Evolutionary conservation across 2,329 filamentous ascomycete species (phyloP), one percentile per base, ranked within the genome.

Genomic region (Monosporascus sp.): DNA sequence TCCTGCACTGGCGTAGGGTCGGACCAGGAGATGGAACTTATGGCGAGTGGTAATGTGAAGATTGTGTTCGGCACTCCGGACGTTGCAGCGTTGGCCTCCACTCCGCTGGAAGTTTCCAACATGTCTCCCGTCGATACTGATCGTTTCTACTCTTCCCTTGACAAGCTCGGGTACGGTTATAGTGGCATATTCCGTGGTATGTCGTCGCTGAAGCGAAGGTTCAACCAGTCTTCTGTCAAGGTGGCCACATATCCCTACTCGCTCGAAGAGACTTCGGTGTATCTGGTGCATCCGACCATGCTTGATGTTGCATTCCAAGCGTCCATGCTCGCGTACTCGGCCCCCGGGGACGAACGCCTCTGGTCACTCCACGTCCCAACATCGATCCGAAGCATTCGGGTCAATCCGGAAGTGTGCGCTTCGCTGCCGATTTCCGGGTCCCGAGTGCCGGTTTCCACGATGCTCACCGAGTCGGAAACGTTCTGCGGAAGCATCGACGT

Each of bases 231-330:
- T 9, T 37, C 39, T 14, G 49, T 15, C n/a, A 15, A 27, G 18
- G 41, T 53, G 3, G 31, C 27, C 25, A 49, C 47, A 5, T 52
- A 45, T 38, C 3, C 39, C 9, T 50, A 50, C 7, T 18, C 20
- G n/a, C 45, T 48, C 3, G 24, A 17, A 2, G 41, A 47, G 35
- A 6, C 39, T 6, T 7, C 41, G 1, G 18, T 17, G n/a, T 56
- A 64, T 2, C 51, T 69, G 5, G 57, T 73, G 0, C 71, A 72
- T 45, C 71, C 71, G 0, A 64, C 58, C 0, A 58, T 61, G 6
- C 59, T 74, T 0, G 72, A 74, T 43, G 60, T 60, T 0, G 65
- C 67, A 2, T 65, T 75, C 52, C 72, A 75, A 53, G 55, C 65
- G 5, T 53, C 65, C 9, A 60, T 73, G 5, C 56, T 64, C 1